phyloP scores from a whole-genome alignment of 2,329 filamentous ascomycete genomes.

The Cladobotryum protrusum region DNA sequence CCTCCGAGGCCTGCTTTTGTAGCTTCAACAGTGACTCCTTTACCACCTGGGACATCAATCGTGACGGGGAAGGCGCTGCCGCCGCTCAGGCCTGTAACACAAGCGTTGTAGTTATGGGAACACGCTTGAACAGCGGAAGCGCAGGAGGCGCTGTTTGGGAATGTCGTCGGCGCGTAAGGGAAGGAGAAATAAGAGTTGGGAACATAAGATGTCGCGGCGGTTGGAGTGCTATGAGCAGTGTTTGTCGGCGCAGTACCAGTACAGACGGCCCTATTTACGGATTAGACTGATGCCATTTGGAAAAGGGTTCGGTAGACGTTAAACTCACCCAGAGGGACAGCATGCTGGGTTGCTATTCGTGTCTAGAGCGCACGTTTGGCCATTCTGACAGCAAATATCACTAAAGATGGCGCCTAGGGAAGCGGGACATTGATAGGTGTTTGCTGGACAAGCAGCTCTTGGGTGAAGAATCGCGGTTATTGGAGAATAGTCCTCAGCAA shows the following conservation, averaged over 20 bases:
- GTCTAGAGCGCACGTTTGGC: constrained; percentile 46
- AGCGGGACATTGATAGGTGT: constrained; percentile 46
- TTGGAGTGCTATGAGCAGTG: constrained; percentile 29
- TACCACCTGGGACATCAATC: constrained; percentile 47
- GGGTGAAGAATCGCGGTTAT: constrained; percentile 14
- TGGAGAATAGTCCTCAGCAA: not conserved
- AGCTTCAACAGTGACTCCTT: constrained; percentile 46
- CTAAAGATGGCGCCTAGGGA: constrained; percentile 40
- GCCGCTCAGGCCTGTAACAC: constrained; percentile 42
- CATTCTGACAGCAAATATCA: constrained; percentile 45
- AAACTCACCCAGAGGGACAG: constrained; percentile 45
- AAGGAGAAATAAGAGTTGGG: constrained; percentile 55
- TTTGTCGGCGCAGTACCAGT: constrained; percentile 47
- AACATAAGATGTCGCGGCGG: constrained; percentile 43
- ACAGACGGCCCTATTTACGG: constrained; percentile 41
- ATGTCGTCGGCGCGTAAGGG: constrained; percentile 50
- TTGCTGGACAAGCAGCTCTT: constrained; percentile 38
- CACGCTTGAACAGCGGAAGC: constrained; percentile 46
- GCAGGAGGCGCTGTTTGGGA: constrained; percentile 45
- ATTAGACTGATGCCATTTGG: not conserved
- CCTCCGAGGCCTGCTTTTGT: constrained; percentile 32
- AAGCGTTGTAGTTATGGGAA: constrained; percentile 47
- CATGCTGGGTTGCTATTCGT: constrained; percentile 44
- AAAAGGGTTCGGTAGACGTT: not conserved
- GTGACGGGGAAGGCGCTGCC: constrained; percentile 45